These are phyloP conservation scores for Agroathelia rolfsii DNA, from an alignment of 1,284 basidiomycete species.

Conservation along the genomic window DNA sequence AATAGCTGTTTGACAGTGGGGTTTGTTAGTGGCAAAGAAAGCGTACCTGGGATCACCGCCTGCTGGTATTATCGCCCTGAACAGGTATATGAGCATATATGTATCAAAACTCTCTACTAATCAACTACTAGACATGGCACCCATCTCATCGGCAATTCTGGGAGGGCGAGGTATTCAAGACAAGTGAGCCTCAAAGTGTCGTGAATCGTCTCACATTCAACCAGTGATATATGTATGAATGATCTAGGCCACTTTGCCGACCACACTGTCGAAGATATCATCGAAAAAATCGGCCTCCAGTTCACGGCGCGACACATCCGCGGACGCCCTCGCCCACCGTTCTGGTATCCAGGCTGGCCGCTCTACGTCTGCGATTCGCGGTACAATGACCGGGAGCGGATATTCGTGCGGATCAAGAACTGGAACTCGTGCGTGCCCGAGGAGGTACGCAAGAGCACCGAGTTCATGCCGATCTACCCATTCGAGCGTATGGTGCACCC, in stretches of 20 bases:
- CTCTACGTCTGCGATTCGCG: conserved; percentile 88
- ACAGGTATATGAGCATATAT: conserved; percentile 44
- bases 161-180: conserved; percentile 92
- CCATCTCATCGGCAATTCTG: conserved; percentile 72
- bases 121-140: conserved; percentile 79
- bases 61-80: conserved; percentile 92
- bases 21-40: too few species aligned
- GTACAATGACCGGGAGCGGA: conserved; percentile 80
- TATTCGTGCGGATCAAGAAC: conserved; percentile 85
- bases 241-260: conserved; percentile 74
- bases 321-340: conserved; percentile 69
- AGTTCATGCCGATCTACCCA: conserved; percentile 78
- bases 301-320: conserved; percentile 81
- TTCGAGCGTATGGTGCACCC: conserved; percentile 71
- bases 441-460: conserved; percentile 65
- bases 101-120: conserved; percentile 6
- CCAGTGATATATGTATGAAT: conserved; percentile 2
- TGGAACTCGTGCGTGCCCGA: conserved; percentile 90
- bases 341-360: conserved; percentile 82
- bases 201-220: conserved; percentile 10
- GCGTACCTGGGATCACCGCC: conserved; percentile 64
- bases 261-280: conserved; percentile 79
- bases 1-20: too few species aligned
- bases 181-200: conserved; percentile 39
- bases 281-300: conserved; percentile 82